Conservation (phyloP, 169 alveolate genomes). For the Plasmodium billcollinsi region DNA sequence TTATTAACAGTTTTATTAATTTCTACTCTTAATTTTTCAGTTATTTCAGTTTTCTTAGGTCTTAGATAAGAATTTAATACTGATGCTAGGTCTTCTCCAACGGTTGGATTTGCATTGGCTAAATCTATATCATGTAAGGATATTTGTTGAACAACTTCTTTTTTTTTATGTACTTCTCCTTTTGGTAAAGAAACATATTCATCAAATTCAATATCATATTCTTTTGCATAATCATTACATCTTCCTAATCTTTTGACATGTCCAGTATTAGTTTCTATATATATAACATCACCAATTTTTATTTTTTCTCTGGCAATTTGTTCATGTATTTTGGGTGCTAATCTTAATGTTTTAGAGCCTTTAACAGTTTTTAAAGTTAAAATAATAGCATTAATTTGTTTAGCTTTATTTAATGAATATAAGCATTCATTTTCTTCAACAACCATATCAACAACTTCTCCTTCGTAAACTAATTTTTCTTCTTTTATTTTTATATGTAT, state of each 20-base stretch:
- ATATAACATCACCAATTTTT: conserved; percentile 97
- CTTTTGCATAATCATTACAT: conserved; percentile 98
- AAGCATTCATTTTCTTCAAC: conserved; percentile 87
- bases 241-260: conserved; percentile 98
- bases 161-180: conserved; percentile 99
- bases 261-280: conserved; percentile 97
- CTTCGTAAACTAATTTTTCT: conserved; percentile 96
- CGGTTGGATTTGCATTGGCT: conserved; percentile 99
- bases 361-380: conserved; percentile 96
- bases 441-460: conserved; percentile 84
- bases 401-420: conserved; percentile 85
- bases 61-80: conserved; percentile 97
- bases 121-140: conserved; percentile 99
- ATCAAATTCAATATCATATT: conserved; percentile 99
- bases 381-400: conserved; percentile 95
- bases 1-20: conserved; percentile 98
- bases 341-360: conserved; percentile 97
- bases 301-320: conserved; percentile 98
- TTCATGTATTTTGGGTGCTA: conserved; percentile 98
- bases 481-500: conserved; percentile 98
- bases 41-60: conserved; percentile 99
- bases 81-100: conserved; percentile 97
- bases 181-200: conserved; percentile 99
- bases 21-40: conserved; percentile 98
- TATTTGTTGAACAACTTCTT: conserved; percentile 99